Conservation (phyloP, 768 basidiomycete genomes). For the Tylopilus cervinicoccineus region DNA sequence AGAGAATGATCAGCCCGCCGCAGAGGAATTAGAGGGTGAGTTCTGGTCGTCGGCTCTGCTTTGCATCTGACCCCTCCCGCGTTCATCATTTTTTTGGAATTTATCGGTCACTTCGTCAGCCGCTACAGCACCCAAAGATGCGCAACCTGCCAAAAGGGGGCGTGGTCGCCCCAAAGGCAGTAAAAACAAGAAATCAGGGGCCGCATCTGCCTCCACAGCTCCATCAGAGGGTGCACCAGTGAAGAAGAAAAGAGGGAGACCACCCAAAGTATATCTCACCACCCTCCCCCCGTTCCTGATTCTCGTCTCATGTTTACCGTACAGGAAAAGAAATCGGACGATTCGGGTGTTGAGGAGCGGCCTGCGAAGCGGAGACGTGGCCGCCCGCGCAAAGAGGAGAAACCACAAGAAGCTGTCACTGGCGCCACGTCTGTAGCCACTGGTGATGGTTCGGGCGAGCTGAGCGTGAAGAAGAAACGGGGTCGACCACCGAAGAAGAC, state of each 20-base stretch:
- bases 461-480: slow-evolving; percentile 62
- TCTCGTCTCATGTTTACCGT: slow-evolving; percentile 13
- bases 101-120: slow-evolving; percentile 29
- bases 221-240: slow-evolving; percentile 27
- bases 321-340: slow-evolving; percentile 35
- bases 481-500: slow-evolving; percentile 60
- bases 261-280: slow-evolving; percentile 42
- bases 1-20: slow-evolving; percentile 42
- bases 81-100: slow-evolving; percentile 17
- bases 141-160: slow-evolving; percentile 60
- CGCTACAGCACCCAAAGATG: slow-evolving; percentile 36
- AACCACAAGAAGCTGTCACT: slow-evolving; percentile 39
- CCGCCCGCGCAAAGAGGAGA: slow-evolving; percentile 66
- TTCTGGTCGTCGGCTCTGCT: slow-evolving; percentile 9
- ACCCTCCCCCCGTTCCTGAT: slow-evolving; percentile 18
- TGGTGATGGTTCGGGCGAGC: slow-evolving; percentile 43
- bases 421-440: slow-evolving; percentile 28
- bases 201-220: slow-evolving; percentile 26
- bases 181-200: slow-evolving; percentile 61
- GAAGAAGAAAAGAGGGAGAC: slow-evolving; percentile 49
- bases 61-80: slow-evolving; percentile 10
- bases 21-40: slow-evolving; percentile 32
- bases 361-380: slow-evolving; percentile 66
- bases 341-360: slow-evolving; percentile 50
- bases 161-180: slow-evolving; percentile 89